A percentile compares a stretch with the other conserved stretches of the same genome.
phyloP scores from a whole-genome alignment of 2,329 filamentous ascomycete species.

The Alternaria tenuissima region DNA sequence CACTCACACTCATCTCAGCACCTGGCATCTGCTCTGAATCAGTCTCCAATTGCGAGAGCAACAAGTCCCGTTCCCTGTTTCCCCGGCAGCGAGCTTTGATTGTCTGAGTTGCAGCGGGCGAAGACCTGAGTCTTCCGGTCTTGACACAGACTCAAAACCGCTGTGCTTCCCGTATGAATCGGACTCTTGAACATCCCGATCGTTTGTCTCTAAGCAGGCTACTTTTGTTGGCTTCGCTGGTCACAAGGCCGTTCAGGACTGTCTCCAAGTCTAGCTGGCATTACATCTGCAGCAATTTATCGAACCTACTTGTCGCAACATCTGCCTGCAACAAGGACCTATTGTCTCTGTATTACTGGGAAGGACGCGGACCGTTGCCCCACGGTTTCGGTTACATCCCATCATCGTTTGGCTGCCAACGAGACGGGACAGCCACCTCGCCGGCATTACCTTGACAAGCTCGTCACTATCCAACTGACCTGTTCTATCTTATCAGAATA shows the following conservation, averaged over 20 bases:
- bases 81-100: constrained; percentile 39
- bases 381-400: constrained; percentile 27
- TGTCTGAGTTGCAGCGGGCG: constrained; percentile 38
- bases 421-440: constrained; percentile 20
- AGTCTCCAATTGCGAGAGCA: constrained; percentile 37
- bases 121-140: constrained; percentile 37
- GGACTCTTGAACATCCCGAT: constrained; percentile 42
- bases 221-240: constrained; percentile 36
- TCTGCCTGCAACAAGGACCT: constrained; percentile 29
- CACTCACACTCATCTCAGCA: constrained; percentile 48
- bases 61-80: constrained; percentile 42
- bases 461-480: constrained; percentile 48
- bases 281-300: constrained; percentile 27
- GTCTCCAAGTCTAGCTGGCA: constrained; percentile 31
- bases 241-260: constrained; percentile 42
- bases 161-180: constrained; percentile 51
- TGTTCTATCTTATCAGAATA: constrained; percentile 44
- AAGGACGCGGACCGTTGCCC: constrained; percentile 21
- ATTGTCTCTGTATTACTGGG: constrained; percentile 30
- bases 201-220: constrained; percentile 46
- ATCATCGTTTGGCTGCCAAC: constrained; percentile 21
- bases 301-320: constrained; percentile 34
- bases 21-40: constrained; percentile 49
- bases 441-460: constrained; percentile 18
- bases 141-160: constrained; percentile 48